Evolutionary conservation across 208 protist species (phyloP), one percentile per base, ranked within the genome.

Genomic region (Porcisia deanei): DNA sequence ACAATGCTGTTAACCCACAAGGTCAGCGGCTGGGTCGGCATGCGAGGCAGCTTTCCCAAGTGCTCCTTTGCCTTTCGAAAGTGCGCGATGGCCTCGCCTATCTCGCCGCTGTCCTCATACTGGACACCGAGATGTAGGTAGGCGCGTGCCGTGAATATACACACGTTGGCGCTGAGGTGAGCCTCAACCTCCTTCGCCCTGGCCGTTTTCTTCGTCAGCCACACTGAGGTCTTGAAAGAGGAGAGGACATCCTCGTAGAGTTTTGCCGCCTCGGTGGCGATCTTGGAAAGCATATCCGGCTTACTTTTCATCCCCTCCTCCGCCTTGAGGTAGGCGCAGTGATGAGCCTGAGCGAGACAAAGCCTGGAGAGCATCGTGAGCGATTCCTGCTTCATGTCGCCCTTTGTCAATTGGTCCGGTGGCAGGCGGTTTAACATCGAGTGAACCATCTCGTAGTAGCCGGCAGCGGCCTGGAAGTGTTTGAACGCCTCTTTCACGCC

Each of bases 301-400:
- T 92, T 94, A 1, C 71, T 86, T 64, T 89, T 91, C 84, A 94
- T 88, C 30, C 89, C 81, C 60, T 86, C 80, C 75, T 91, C 85
- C 9, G 89, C 90, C 77, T 93, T 94, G 52, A 95, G 78, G 76
- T 97, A 97, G 41, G 83, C 90, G 71, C 86, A 90, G 80, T 95
- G 93, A 83, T 94, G 91, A 4, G 93, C 87, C 79, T 93, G 80
- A 0, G 88, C 85, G 41, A 93, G 76, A 81, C 80, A 89, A 37
- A 95, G 73, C 39, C 78, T 75, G 1, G 75, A 80, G 45, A 95
- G 75, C 58, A 95, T 80, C 14, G 37, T 69, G 18, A 97, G 76
- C 25, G 91, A 94, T 25, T 89, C 82, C 7, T 64, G 69, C 73
- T 85, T 85, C 60, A 97, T 81, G 76, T 97, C 93, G 30, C 83